Conservation (phyloP, 1,139 yeast species). For the Arxiozyma slooffiae region DNA sequence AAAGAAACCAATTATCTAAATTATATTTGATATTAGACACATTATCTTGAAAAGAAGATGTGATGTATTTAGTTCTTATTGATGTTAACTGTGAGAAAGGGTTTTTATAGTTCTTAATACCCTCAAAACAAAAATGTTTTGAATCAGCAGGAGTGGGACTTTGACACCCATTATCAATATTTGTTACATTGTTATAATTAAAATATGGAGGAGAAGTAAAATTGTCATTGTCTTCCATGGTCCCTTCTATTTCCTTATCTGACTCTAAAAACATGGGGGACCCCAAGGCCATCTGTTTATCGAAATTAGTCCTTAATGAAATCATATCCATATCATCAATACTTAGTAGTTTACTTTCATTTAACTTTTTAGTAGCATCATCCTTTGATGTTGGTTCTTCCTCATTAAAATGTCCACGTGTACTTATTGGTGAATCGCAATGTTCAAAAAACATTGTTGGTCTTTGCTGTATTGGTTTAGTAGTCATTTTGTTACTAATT, state of each 20-base stretch:
- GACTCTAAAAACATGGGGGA: slow-evolving; percentile 26
- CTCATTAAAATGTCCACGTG: neutral
- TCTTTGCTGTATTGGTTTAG: slow-evolving; percentile 5
- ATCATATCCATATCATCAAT: slow-evolving; percentile 27
- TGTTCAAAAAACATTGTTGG: slow-evolving; percentile 11
- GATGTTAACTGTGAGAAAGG: slow-evolving; percentile 12
- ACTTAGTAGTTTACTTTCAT: slow-evolving; percentile 9
- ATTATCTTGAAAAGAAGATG: slow-evolving; percentile 20
- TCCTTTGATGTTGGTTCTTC: slow-evolving; percentile 1
- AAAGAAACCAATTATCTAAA: slow-evolving; percentile 21
- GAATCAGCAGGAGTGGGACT: slow-evolving; percentile 6
- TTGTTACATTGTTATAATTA: neutral
- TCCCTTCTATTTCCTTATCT: slow-evolving; percentile 11
- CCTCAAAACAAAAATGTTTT: slow-evolving; percentile 9
- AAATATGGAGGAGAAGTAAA: neutral
- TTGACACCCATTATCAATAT: neutral
- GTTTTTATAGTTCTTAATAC: slow-evolving; percentile 5
- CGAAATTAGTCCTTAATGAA: slow-evolving; percentile 20
- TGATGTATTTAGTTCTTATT: slow-evolving; percentile 18
- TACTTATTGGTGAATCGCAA: slow-evolving; percentile 6
- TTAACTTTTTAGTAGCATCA: slow-evolving; percentile 5
- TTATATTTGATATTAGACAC: slow-evolving; percentile 20
- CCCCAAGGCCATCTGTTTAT: slow-evolving; percentile 22
- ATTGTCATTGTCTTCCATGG: slow-evolving; percentile 7
- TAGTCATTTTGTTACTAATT: neutral